Conservation (phyloP, 768 basidiomycete genomes). For the Boletus vermiculosoides region DNA sequence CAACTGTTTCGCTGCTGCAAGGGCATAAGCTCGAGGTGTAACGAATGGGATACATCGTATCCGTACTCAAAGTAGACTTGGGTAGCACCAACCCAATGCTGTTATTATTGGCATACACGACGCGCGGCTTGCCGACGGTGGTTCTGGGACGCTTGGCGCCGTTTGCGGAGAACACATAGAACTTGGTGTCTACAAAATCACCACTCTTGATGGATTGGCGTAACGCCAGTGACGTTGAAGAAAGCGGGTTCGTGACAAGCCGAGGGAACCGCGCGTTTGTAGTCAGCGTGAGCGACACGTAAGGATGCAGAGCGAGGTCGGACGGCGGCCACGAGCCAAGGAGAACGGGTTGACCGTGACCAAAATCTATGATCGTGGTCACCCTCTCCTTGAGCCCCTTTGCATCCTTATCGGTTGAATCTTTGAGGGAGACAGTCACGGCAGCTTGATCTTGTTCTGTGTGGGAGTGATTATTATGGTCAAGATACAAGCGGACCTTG, state of each 20-base stretch:
- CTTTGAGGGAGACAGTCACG: conserved; percentile 13
- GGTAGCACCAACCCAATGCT: conserved; percentile 19
- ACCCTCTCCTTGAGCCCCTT: conserved; percentile 10
- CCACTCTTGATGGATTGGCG: conserved; percentile 25
- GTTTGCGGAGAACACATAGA: conserved; percentile 31
- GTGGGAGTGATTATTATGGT: conserved; percentile 25
- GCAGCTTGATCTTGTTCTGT: conserved; percentile 21
- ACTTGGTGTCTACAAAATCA: conserved; percentile 30
- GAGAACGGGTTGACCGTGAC: conserved; percentile 23
- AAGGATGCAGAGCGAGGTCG: conserved; percentile 17
- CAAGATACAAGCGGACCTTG: conserved; percentile 25
- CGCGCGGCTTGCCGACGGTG: conserved; percentile 21
- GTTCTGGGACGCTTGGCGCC: conserved; percentile 7
- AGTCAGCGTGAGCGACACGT: conserved; percentile 20
- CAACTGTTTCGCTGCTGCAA: conserved; percentile 7
- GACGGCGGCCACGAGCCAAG: conserved; percentile 23
- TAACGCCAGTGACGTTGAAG: conserved; percentile 18
- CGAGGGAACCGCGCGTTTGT: conserved; percentile 18
- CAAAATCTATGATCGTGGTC: conserved; percentile 24
- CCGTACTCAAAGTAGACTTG: conserved; percentile 14
- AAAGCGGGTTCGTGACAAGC: conserved; percentile 12
- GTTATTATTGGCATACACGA: conserved; percentile 24
- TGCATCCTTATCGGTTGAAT: conserved; percentile 1
- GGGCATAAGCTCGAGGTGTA: not conserved
- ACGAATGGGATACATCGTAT: not conserved